These are phyloP conservation scores for Moringa oleifera DNA, from an alignment of 345 rosid genomes.

Conservation along the genomic window DNA sequence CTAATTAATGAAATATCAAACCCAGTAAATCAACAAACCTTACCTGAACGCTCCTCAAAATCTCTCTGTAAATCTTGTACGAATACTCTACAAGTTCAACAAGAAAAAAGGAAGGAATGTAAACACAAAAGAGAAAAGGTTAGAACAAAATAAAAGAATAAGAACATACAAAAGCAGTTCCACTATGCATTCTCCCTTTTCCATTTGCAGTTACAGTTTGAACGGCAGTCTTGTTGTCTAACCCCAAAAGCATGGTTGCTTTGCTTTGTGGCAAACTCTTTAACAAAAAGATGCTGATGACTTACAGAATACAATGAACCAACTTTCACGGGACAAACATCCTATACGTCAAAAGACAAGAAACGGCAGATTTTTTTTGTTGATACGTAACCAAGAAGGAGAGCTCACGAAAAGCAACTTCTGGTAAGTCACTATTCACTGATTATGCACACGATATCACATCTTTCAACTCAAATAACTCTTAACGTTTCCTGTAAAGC, in stretches of 20 bases:
- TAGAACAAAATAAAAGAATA: not conserved
- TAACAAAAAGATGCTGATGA: not conserved
- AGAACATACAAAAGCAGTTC: not conserved
- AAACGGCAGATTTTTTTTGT: not conserved
- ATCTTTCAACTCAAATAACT: too few species aligned
- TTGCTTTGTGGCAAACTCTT: conserved; percentile 13
- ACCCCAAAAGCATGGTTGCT: conserved; percentile 7
- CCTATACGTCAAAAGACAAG: conserved; percentile 9
- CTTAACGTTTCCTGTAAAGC: too few species aligned
- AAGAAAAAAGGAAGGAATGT: too few species aligned
- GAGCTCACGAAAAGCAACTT: not conserved
- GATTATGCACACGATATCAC: too few species aligned
- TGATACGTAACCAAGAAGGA: not conserved
- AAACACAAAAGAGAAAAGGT: too few species aligned
- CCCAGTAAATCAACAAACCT: conserved; percentile 3
- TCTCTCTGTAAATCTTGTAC: not conserved
- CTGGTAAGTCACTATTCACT: too few species aligned
- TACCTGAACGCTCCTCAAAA: not conserved
- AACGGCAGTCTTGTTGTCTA: conserved; percentile 3
- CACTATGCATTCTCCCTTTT: not conserved
- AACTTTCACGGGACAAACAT: not conserved
- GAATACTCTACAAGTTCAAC: too few species aligned
- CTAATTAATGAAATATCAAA: not conserved
- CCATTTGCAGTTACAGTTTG: conserved; percentile 1
- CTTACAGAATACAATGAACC: not conserved